Percentiles rank a stretch among this genome's conserved stretches.
Evolutionary conservation across 257 asterid species (phyloP).

Genomic region (Prunella vulgaris): DNA sequence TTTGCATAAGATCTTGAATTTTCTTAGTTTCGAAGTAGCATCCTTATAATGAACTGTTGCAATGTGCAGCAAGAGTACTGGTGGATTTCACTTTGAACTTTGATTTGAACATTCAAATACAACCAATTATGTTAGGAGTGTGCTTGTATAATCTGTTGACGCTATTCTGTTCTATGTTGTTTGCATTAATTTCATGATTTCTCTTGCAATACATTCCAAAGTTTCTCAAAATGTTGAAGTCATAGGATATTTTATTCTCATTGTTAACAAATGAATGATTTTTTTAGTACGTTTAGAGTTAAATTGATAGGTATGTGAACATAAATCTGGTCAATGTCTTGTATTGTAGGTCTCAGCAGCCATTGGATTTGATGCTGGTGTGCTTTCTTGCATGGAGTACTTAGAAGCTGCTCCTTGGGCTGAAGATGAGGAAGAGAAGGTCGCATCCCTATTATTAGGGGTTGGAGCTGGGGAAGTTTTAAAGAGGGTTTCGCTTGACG

Average conservation of each 20-base stretch:
- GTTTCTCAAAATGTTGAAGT: not conserved
- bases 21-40: not conserved
- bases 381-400: conserved; percentile 79
- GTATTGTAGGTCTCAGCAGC: conserved; percentile 78
- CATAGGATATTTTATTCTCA: not conserved
- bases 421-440: conserved; percentile 93
- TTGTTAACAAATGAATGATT: not conserved
- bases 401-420: conserved; percentile 99
- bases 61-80: conserved; percentile 85
- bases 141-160: not conserved
- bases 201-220: not conserved
- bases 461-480: conserved; percentile 84
- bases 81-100: too few relatives aligned
- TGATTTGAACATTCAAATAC: too few relatives aligned
- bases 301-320: not conserved
- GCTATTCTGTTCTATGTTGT: not conserved
- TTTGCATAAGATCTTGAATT: not conserved
- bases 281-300: not conserved
- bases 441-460: conserved; percentile 75
- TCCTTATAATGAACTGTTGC: conserved; percentile 16
- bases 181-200: not conserved
- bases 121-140: too few relatives aligned
- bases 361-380: conserved; percentile 93
- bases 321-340: too few relatives aligned
- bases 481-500: conserved; percentile 80